A percentile compares a stretch with the other conserved stretches of the same genome.
Conservation (phyloP, 768 basidiomycete species). For the Tulasnella sp. region DNA sequence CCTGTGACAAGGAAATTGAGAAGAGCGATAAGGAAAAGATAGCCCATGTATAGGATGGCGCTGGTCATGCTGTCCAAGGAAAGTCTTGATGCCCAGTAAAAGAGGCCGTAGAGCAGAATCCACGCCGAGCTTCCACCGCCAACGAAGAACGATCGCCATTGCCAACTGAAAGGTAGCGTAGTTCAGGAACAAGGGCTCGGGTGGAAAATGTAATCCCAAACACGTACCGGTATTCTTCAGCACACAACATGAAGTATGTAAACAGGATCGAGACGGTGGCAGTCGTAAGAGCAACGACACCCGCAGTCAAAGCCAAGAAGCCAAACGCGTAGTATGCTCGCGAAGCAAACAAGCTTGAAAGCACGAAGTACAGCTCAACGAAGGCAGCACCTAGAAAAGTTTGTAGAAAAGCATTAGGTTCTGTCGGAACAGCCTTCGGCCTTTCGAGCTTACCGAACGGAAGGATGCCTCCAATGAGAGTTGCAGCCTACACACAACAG, state of each 20-base stretch:
- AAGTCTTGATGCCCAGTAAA: constrained; percentile 82
- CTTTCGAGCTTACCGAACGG: constrained; percentile 75
- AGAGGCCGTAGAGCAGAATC: constrained; percentile 78
- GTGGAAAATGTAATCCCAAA: constrained; percentile 12
- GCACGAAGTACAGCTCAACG: constrained; percentile 86
- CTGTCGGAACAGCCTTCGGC: too few species aligned
- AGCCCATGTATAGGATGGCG: constrained; percentile 78
- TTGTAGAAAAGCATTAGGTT: constrained; percentile 6
- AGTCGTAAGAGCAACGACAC: constrained; percentile 72
- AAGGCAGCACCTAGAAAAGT: constrained; percentile 73
- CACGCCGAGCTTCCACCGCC: constrained; percentile 91
- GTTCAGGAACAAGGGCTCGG: neutral
- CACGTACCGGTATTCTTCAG: constrained; percentile 78
- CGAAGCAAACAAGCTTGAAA: constrained; percentile 85
- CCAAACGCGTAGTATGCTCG: constrained; percentile 95
- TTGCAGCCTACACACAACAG: constrained; percentile 36
- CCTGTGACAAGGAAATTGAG: constrained; percentile 84
- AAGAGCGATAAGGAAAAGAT: constrained; percentile 71
- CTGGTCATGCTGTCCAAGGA: constrained; percentile 73
- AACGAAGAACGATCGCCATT: constrained; percentile 87
- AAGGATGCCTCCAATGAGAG: constrained; percentile 77
- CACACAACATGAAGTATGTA: constrained; percentile 83
- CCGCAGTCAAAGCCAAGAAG: constrained; percentile 78
- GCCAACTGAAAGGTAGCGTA: constrained; percentile 53
- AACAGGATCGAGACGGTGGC: constrained; percentile 85